A percentile compares a stretch with the other conserved stretches of the same genome.
Conservation (phyloP, 2,329 filamentous ascomycete genomes). For the Hymenoscyphus fraxineus region DNA sequence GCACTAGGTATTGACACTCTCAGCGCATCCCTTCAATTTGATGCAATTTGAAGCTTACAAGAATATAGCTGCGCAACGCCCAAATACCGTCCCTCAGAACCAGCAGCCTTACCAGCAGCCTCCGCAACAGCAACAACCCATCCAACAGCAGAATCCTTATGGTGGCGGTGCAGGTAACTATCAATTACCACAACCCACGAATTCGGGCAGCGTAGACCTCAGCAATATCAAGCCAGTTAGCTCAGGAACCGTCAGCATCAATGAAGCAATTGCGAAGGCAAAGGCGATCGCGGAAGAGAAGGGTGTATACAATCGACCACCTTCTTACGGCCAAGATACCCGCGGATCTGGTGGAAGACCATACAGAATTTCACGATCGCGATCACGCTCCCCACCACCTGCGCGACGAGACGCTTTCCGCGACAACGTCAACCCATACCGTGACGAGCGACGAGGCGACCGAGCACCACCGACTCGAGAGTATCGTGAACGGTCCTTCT, state of each 20-base stretch:
- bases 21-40: conserved; percentile 8
- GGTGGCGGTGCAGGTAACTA: conserved; percentile 37
- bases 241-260: conserved; percentile 77
- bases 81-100: conserved; percentile 46
- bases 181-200: conserved; percentile 52
- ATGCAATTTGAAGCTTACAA: conserved; percentile 16
- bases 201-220: conserved; percentile 74
- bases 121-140: conserved; percentile 37
- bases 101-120: conserved; percentile 27
- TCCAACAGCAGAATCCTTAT: conserved; percentile 43
- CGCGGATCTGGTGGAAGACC: conserved; percentile 48
- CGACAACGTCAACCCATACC: conserved; percentile 76
- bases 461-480: conserved; percentile 48
- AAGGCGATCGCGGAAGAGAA: conserved; percentile 78
- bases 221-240: conserved; percentile 75
- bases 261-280: conserved; percentile 80
- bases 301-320: conserved; percentile 62
- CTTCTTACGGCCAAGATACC: conserved; percentile 39
- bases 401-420: conserved; percentile 65
- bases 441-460: conserved; percentile 77
- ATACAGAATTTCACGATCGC: conserved; percentile 59
- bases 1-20: conserved; percentile 41
- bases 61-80: conserved; percentile 45
- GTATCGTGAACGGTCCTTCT: conserved; percentile 70
- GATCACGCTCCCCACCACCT: conserved; percentile 72